Percentiles rank a stretch among this genome's conserved stretches.
Evolutionary conservation across 2,329 filamentous ascomycete species (phyloP).

Genomic region (Emmonsiellopsis sp.): DNA sequence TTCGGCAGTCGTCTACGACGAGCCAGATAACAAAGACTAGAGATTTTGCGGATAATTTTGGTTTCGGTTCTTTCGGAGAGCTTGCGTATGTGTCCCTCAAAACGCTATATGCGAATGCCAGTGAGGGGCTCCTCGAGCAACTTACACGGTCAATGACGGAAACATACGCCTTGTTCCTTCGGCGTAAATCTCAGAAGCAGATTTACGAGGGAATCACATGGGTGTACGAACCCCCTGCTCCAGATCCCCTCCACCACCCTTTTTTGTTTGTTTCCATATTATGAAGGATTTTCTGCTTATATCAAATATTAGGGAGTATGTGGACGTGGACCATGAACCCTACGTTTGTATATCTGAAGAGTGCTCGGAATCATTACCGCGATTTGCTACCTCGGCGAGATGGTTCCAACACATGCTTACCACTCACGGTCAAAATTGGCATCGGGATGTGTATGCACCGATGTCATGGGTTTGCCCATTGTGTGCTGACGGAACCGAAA

Average conservation of each 20-base stretch:
- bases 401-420: neutral
- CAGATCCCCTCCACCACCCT: neutral
- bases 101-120: neutral
- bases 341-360: neutral
- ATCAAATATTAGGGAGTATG: neutral
- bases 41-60: neutral
- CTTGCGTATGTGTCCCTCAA: neutral
- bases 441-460: neutral
- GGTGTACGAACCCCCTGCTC: neutral
- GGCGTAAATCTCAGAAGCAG: neutral
- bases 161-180: neutral
- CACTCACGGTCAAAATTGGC: neutral
- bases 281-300: neutral
- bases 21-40: neutral
- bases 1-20: neutral
- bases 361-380: neutral
- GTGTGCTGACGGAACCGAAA: neutral
- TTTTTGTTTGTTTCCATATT: neutral
- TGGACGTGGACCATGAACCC: neutral
- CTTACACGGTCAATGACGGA: neutral
- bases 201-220: neutral
- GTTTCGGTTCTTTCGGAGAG: neutral
- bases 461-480: neutral
- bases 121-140: neutral
- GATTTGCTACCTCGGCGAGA: neutral